Base-by-base conservation (phyloP, 345 rosid species). In the Eutrema yunnanense region DNA sequence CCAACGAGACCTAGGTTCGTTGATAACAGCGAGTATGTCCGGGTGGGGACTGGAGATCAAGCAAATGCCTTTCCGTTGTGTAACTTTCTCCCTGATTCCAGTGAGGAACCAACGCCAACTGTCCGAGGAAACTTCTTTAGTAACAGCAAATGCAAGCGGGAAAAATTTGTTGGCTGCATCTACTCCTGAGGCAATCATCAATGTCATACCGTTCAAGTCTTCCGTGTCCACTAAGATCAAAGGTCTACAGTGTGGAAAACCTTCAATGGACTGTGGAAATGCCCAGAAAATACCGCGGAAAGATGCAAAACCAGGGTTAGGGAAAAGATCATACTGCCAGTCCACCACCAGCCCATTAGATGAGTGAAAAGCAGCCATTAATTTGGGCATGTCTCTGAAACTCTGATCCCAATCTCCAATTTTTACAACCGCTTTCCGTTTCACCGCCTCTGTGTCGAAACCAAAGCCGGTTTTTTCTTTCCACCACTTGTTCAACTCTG, bases 231-330 rank as follows among this genome's bases (percentile, higher is more conserved):
- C 59, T 40, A 51, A 2, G 4, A 66, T 52, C 8, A 59, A 19
- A 59, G 74, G 74, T 27, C 58, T 48, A 14, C 74, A 70, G 0
- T 70, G 57, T 29, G 2, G 19, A 59, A 70, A 70, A 40, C 74
- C 74, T 47, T 70, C 8, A 2, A 70, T n/a, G 1, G 74, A 70
- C 49, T 59, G 74, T 37, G 66, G 30, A 29, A 29, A 29, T 3
- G 30, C 30, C 30, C 30, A 29, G 30, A 29, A 29, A 29, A 29
- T 3, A 0, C 66, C 46, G 3, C 19, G 0, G 1, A 70, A 70
- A 1, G 67, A 48, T 9, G 74, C 74, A 59, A 59, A 50, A 0
- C 59, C 1, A n/a, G 66, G 49, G 14, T 70, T 59, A 26, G 74
- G 66, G 11, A 59, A 70, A 27, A 5, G 4, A 6, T 59, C 22